Percentiles rank a stretch among this genome's conserved stretches.
Conservation (phyloP, 2,329 filamentous ascomycete species). For the Malbranchea zuffiana region DNA sequence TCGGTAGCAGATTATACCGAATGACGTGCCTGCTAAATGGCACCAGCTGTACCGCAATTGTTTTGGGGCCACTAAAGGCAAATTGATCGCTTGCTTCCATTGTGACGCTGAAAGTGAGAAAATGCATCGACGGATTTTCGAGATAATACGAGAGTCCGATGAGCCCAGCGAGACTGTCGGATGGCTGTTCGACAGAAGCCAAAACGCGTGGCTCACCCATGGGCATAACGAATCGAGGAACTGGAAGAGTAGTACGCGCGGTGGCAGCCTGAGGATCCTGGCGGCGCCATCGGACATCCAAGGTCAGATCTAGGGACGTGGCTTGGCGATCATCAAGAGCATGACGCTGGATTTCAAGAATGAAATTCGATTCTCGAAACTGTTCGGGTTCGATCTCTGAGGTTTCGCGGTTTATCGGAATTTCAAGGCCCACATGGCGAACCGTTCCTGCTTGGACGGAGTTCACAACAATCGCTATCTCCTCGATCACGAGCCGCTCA, state of each 20-base stretch:
- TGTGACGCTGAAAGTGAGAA: slow-evolving; percentile 78
- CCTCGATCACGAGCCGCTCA: slow-evolving; percentile 50
- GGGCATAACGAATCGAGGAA: slow-evolving; percentile 70
- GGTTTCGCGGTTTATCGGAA: slow-evolving; percentile 21
- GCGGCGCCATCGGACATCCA: slow-evolving; percentile 70
- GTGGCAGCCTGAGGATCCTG: slow-evolving; percentile 27
- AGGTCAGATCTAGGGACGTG: slow-evolving; percentile 60
- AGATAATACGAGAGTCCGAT: slow-evolving; percentile 56
- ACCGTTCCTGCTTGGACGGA: slow-evolving; percentile 51
- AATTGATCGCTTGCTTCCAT: slow-evolving; percentile 93
- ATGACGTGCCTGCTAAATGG: slow-evolving; percentile 66
- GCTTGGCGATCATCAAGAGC: slow-evolving; percentile 72
- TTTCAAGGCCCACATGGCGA: slow-evolving; percentile 39
- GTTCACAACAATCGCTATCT: slow-evolving; percentile 53
- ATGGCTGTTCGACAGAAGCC: slow-evolving; percentile 34
- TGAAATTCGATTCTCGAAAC: slow-evolving; percentile 61
- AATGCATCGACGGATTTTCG: slow-evolving; percentile 90
- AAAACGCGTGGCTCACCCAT: slow-evolving; percentile 80
- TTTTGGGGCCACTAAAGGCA: slow-evolving; percentile 82
- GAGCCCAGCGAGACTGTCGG: slow-evolving; percentile 21
- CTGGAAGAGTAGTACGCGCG: slow-evolving; percentile 59
- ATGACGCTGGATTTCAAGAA: slow-evolving; percentile 61
- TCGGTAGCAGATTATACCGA: slow-evolving; percentile 64
- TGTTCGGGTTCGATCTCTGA: slow-evolving; percentile 51
- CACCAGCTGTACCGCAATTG: slow-evolving; percentile 65